Base-by-base conservation (phyloP, 2,329 filamentous ascomycete species). In the Stemphylium beticola region DNA sequence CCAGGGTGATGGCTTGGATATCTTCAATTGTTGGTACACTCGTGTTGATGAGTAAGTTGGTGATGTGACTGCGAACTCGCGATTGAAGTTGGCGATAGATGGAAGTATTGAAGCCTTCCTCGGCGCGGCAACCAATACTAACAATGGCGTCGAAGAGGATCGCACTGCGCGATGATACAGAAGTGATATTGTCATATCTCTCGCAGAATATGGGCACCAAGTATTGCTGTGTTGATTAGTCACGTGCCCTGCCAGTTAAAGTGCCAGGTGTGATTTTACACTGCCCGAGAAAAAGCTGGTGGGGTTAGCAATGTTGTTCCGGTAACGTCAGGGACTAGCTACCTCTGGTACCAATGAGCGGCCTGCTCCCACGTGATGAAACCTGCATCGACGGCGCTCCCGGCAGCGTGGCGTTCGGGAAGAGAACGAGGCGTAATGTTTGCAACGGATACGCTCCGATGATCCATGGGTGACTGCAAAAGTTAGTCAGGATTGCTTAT, bases 81-180 rank as follows among this genome's bases (percentile, higher is more conserved):
- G 61, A 59, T 33, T 73, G 68, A 2, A 75, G 57, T n/a, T 61
- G 64, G 39, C 64, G 70, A 58, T 76, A 79, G 12, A 66, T 68
- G 0, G 69, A 51, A 0, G 78, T 78, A 15, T 74, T 70, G 9
- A 75, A 74, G 4, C 78, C 79, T 49, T 68, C 72, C n/a, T 77
- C 75, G 2, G 80, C 77, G 11, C 81, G 78, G 58, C 80, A 82
- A 2, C 82, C 83, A 20, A 83, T 77, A 1, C 80, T 79, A 50
- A 82, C 80, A 7, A 85, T 81, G 1, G 78, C 75, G 58, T 82
- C 80, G 42, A 85, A 79, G 0, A 85, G 71, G 14, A 84, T 77
- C 3, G 76, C 75, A 49, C 81, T 84, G 11, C 82, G 74, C 8
- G 69, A 64, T 14, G 78, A 72, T 2, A 85, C 74, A 0, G 78